Conservation (phyloP, 495 filamentous ascomycete genomes). For the Podospora comata region DNA sequence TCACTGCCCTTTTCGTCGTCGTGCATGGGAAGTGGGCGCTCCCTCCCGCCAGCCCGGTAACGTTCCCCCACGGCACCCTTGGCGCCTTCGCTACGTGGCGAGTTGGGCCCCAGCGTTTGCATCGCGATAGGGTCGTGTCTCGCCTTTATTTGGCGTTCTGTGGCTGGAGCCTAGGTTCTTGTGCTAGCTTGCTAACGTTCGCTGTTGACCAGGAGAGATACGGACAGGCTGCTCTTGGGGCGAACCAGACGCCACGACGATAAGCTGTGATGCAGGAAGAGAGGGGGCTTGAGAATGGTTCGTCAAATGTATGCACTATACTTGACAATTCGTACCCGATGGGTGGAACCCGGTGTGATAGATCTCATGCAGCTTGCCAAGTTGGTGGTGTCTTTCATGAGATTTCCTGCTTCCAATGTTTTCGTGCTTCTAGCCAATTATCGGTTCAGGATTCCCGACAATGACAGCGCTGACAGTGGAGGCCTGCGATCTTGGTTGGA, state of each 20-base stretch:
- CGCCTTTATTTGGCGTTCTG: constrained; percentile 1
- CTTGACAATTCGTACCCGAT: background rate
- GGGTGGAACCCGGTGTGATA: background rate
- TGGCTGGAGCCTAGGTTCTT: background rate
- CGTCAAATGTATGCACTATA: background rate
- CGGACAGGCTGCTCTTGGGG: background rate
- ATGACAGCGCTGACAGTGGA: background rate
- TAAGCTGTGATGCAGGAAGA: too few species aligned
- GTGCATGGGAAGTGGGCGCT: background rate
- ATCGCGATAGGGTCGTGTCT: background rate
- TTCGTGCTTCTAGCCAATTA: background rate
- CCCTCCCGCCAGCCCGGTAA: constrained; percentile 5
- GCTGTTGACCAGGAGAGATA: background rate
- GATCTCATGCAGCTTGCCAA: background rate
- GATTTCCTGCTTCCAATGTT: background rate
- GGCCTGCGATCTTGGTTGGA: background rate
- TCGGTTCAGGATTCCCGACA: background rate
- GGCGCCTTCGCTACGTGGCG: background rate
- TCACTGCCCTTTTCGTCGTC: background rate
- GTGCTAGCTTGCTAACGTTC: background rate
- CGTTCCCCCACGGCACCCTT: background rate
- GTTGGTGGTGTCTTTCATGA: background rate
- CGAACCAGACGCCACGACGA: too few species aligned
- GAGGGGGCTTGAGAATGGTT: too few species aligned
- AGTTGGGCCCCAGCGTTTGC: background rate